Evolutionary conservation across 2,329 filamentous ascomycete species (phyloP).

Genomic region (Tetracladium maxilliforme): DNA sequence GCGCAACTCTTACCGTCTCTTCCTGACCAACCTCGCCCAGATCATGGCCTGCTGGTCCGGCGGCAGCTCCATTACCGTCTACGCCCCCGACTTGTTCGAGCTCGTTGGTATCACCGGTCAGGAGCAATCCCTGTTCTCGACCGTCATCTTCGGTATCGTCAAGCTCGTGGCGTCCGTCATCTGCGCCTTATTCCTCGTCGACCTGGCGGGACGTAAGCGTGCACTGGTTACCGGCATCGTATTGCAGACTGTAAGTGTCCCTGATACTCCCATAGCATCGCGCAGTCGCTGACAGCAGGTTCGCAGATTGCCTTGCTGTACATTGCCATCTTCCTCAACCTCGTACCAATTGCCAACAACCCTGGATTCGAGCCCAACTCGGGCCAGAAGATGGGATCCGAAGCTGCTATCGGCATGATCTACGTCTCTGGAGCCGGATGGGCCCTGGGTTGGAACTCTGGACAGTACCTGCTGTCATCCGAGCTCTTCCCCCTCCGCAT

Average conservation of each 20-base stretch:
- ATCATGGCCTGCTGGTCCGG: conserved; percentile 62
- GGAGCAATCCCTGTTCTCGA: conserved; percentile 56
- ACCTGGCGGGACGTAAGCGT: conserved; percentile 63
- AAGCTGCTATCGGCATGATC: conserved; percentile 31
- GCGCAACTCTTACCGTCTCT: conserved; percentile 59
- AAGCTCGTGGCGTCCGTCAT: conserved; percentile 53
- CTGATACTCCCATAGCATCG: too few relatives aligned
- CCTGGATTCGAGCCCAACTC: too few relatives aligned
- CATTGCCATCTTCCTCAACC: conserved; percentile 43
- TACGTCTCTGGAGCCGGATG: conserved; percentile 29
- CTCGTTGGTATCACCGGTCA: conserved; percentile 56
- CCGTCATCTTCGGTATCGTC: conserved; percentile 61
- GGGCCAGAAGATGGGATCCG: conserved; percentile 26
- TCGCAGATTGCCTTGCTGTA: conserved; percentile 43
- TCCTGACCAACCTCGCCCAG: conserved; percentile 53
- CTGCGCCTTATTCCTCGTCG: conserved; percentile 67
- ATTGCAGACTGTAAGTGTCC: conserved; percentile 41
- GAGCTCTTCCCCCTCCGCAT: too few relatives aligned
- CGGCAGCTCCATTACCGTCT: conserved; percentile 60
- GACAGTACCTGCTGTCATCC: conserved; percentile 38
- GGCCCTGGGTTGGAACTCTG: conserved; percentile 30
- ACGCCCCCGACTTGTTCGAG: conserved; percentile 58
- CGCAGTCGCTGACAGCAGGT: conserved; percentile 20
- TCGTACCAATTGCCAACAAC: conserved; percentile 33
- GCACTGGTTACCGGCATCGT: conserved; percentile 44